phyloP scores from a whole-genome alignment of 2,329 filamentous ascomycete species.

The Colletotrichum sp. region DNA sequence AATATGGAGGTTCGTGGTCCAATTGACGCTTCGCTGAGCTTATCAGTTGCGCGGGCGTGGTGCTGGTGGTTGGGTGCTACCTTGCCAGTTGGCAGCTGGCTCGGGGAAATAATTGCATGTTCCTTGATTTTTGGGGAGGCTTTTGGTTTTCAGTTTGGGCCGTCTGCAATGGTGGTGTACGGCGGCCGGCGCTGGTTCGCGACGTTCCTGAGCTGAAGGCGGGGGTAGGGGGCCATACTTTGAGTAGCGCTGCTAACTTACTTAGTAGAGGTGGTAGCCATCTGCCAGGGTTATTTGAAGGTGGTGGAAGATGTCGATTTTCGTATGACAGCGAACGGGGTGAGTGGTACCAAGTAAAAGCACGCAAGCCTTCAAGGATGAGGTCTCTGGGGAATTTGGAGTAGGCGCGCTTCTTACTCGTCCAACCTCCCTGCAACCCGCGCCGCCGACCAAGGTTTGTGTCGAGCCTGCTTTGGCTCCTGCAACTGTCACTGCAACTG shows the following conservation, averaged over 20 bases:
- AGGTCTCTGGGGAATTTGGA: conserved; percentile 2
- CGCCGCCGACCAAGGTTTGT: not conserved
- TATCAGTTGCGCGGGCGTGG: not conserved
- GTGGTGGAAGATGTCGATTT: not conserved
- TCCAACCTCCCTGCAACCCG: conserved; percentile 16
- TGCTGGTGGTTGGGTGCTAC: not conserved
- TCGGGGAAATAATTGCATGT: conserved; percentile 8
- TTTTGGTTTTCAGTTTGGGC: not conserved
- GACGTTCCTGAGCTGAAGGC: conserved; percentile 17
- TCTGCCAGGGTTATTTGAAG: not conserved
- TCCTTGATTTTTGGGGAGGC: not conserved
- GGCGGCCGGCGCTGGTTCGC: conserved; percentile 9
- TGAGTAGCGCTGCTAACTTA: not conserved
- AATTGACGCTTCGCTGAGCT: not conserved
- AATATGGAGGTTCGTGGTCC: not conserved
- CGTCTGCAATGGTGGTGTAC: conserved; percentile 2
- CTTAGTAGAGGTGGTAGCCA: not conserved
- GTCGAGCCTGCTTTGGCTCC: not conserved
- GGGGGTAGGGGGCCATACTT: not conserved
- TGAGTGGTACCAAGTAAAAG: not conserved
- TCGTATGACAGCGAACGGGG: not conserved
- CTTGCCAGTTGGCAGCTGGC: not conserved
- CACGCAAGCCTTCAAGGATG: not conserved
- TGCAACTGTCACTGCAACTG: not conserved
- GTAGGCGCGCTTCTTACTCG: conserved; percentile 19